Conservation (phyloP, 1,284 basidiomycete species). For the Marasmius oreades region DNA sequence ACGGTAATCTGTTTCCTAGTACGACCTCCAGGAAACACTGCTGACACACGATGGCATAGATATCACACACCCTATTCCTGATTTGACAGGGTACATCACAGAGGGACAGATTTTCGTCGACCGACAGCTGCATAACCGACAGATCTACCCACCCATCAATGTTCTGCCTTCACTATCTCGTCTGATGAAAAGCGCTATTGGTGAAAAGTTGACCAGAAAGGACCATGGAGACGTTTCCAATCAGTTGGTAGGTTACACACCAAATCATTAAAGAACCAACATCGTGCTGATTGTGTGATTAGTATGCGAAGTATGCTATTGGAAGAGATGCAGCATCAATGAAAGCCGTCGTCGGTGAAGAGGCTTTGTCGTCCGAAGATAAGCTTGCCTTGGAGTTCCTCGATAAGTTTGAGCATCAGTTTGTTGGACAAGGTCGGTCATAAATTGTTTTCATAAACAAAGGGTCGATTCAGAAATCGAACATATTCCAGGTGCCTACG, state of each 20-base stretch:
- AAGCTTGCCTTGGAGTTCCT: slow-evolving; percentile 92
- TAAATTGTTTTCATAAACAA: slow-evolving; percentile 4
- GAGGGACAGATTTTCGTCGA: slow-evolving; percentile 99
- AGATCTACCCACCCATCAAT: slow-evolving; percentile 99
- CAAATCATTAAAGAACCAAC: slow-evolving; percentile 19
- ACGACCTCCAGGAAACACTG: slow-evolving; percentile 11
- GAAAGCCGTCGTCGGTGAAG: slow-evolving; percentile 99
- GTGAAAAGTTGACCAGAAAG: slow-evolving; percentile 94
- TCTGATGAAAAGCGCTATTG: slow-evolving; percentile 99
- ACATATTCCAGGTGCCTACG: slow-evolving; percentile 72
- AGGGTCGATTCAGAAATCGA: not conserved
- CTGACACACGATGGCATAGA: slow-evolving; percentile 47
- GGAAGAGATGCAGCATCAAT: slow-evolving; percentile 97
- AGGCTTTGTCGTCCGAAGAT: slow-evolving; percentile 92
- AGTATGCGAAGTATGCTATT: slow-evolving; percentile 97
- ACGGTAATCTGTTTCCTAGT: slow-evolving; percentile 59
- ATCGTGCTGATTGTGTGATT: slow-evolving; percentile 12
- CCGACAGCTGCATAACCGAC: slow-evolving; percentile 89
- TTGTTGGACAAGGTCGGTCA: slow-evolving; percentile 84
- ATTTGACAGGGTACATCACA: slow-evolving; percentile 99
- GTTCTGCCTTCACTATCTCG: slow-evolving; percentile 97
- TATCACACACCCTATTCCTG: slow-evolving; percentile 99
- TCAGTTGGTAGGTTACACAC: slow-evolving; percentile 68
- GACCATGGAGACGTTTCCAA: slow-evolving; percentile 99
- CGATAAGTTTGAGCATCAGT: slow-evolving; percentile 92